Evolutionary conservation across 257 asterid genomes (phyloP), one percentile per base, ranked within the genome.

Genomic region (Dorcoceras hygrometricum): DNA sequence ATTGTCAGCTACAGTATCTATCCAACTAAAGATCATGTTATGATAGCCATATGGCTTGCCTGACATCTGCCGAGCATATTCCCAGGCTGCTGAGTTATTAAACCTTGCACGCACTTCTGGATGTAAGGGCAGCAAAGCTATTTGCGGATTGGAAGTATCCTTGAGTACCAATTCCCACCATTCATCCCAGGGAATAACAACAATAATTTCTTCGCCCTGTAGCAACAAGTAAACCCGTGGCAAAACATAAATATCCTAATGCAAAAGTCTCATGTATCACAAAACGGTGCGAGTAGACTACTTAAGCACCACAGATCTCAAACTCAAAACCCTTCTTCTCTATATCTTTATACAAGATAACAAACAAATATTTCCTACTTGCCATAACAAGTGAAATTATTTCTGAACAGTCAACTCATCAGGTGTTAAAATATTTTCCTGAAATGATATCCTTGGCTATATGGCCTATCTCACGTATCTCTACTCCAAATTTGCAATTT

Each of bases 11-110:
- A 90, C 86, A n/a, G 99, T 88, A 80, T 94, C 98, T 59, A 90
- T 90, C 99, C 99, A 94, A 81, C 99, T 94, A 79, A 94, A 94
- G 72, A 94, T 94, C 98, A 94, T 90, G 88, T 94, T 94, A 78
- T 94, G 99, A 69, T 90, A 94, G 77, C 98, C 99, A 74, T 94
- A 94, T 54, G 99, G 98, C 78, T 94, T 90, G 68, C 99, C 98
- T 24, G 89, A 79, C 99, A 94, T 94, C 82, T 80, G 80, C 67
- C 88, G 79, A 64, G 87, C 94, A 83, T 85, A 94, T 67, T 90
- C 94, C 96, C 98, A 94, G 29, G 98, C 98, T 68, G 98, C 96
- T 51, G 81, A 82, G 63, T 73, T 70, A 67, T 94, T 90, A 71
- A 90, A 88, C 71, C 82, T 80, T n/a, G 87, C 83, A 27, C 98